Evolutionary conservation across 768 basidiomycete genomes (phyloP).

Genomic region (Lactarius sp.): DNA sequence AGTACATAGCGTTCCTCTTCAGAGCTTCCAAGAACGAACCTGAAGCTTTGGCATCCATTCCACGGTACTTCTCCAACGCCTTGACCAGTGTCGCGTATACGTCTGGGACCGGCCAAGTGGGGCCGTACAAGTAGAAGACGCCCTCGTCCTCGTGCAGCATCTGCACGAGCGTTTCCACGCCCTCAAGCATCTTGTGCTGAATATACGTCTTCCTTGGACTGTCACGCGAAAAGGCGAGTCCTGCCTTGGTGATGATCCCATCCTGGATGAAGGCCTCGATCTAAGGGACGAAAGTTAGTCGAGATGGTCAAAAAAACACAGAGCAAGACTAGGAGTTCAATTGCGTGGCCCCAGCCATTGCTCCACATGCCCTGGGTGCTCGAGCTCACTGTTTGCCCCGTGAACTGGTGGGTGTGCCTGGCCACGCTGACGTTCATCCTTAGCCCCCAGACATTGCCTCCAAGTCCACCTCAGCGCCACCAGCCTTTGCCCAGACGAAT

Average conservation of each 20-base stretch:
- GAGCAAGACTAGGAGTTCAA: not conserved
- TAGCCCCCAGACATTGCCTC: no score
- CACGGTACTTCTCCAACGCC: no score
- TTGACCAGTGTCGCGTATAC: constrained; percentile 90
- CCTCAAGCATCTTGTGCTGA: constrained; percentile 96
- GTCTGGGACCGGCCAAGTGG: constrained; percentile 99
- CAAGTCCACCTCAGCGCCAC: no score
- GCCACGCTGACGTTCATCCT: no score
- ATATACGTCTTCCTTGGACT: constrained; percentile 93
- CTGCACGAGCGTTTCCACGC: constrained; percentile 67
- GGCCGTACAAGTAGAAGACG: constrained; percentile 95
- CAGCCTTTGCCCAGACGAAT: no score
- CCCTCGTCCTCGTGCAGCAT: constrained; percentile 71
- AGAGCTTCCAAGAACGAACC: constrained; percentile 80
- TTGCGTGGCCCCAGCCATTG: no score
- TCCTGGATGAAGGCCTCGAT: constrained; percentile 90
- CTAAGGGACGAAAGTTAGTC: constrained; percentile 18
- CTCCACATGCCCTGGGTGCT: no score
- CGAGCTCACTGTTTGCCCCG: no score
- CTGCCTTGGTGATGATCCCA: constrained; percentile 81
- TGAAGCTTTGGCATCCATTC: constrained; percentile 57
- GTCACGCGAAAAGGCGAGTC: constrained; percentile 96
- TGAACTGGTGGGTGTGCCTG: no score
- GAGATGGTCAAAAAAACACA: not conserved
- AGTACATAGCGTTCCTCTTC: constrained; percentile 97